A percentile compares a stretch with the other conserved stretches of the same genome.
phyloP scores from a whole-genome alignment of 2,329 filamentous ascomycete species.

The Diaporthe sp. region DNA sequence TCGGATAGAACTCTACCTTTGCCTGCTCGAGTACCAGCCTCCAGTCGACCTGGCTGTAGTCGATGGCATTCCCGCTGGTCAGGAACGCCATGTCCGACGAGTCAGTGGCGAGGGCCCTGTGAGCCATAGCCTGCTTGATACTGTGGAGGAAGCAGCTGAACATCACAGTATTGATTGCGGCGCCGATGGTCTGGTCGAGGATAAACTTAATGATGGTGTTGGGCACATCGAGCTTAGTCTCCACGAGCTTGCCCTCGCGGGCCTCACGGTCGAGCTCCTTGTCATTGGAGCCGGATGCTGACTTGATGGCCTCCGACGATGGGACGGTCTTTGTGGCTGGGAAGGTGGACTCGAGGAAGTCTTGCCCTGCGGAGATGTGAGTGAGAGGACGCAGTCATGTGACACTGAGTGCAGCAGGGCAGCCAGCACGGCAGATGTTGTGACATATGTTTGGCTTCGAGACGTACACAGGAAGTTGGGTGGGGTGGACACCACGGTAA shows the following conservation, averaged over 20 bases:
- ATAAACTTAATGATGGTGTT: constrained; percentile 78
- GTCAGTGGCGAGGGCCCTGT: constrained; percentile 52
- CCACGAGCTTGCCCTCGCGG: constrained; percentile 55
- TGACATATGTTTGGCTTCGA: neutral
- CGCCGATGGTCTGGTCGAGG: constrained; percentile 78
- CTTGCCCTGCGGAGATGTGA: constrained; percentile 69
- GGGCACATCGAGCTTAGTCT: constrained; percentile 68
- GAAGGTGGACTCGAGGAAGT: constrained; percentile 80
- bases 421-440: neutral
- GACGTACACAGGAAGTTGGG: constrained; percentile 85
- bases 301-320: constrained; percentile 54
- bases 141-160: constrained; percentile 73
- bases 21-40: constrained; percentile 58
- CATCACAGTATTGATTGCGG: constrained; percentile 74
- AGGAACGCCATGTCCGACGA: constrained; percentile 50
- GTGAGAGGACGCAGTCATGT: neutral
- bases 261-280: constrained; percentile 63
- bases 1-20: constrained; percentile 71
- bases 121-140: constrained; percentile 64
- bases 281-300: constrained; percentile 57
- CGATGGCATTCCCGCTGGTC: constrained; percentile 55
- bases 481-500: constrained; percentile 79
- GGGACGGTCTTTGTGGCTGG: constrained; percentile 72
- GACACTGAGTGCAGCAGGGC: neutral
- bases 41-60: constrained; percentile 63